phyloP scores from a whole-genome alignment of 306 rosid species.

The Pachyrhizus erosus region DNA sequence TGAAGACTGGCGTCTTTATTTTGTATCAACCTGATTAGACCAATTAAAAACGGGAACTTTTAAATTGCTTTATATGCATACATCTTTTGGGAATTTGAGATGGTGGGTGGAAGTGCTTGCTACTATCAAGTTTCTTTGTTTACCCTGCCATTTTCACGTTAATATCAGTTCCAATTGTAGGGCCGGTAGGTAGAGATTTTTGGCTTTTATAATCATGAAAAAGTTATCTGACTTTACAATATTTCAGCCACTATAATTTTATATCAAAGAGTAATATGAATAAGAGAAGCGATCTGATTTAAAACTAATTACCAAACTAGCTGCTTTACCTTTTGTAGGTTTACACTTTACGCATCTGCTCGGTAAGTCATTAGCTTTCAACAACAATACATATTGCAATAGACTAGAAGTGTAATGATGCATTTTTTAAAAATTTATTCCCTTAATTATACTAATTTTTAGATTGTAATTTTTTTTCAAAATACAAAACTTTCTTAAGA shows the following conservation, averaged over 20 bases:
- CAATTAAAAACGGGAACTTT: neutral
- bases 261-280: constrained; percentile 12
- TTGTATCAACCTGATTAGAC: neutral
- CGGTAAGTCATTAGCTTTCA: constrained; percentile 18
- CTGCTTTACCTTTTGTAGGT: constrained; percentile 41
- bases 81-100: neutral
- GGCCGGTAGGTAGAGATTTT: constrained; percentile 43
- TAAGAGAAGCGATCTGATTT: constrained; percentile 6
- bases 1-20: constrained; percentile 5
- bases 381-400: neutral
- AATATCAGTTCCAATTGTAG: constrained; percentile 42
- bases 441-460: neutral
- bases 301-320: constrained; percentile 31
- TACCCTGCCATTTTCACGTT: constrained; percentile 29
- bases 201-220: constrained; percentile 47
- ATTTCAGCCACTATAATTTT: constrained; percentile 36
- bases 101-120: constrained; percentile 26
- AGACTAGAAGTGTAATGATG: neutral
- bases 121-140: constrained; percentile 31
- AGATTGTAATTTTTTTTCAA: neutral
- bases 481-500: neutral
- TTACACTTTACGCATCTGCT: constrained; percentile 16
- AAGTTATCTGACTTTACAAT: constrained; percentile 58
- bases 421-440: neutral
- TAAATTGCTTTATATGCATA: neutral